Evolutionary conservation across 306 rosid genomes (phyloP), one percentile per base, ranked within the genome.

Genomic region (Comarum palustre): DNA sequence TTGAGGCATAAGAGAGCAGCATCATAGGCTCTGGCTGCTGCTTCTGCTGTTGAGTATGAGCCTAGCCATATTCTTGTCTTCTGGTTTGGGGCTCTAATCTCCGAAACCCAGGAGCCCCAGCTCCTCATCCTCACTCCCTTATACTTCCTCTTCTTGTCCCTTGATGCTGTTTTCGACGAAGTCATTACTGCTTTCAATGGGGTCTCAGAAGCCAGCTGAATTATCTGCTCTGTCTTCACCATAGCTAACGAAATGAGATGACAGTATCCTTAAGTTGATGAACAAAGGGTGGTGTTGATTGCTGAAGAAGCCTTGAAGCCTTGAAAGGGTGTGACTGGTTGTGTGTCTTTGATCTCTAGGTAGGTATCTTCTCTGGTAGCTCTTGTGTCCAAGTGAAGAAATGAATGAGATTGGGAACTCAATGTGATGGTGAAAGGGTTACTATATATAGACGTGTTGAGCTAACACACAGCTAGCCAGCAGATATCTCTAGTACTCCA

Each of bases 21-120:
- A 82, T 95, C 97, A 71, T 95, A 95, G 74, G 99, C 99, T 82
- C 99, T 86, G 0, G 99, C 99, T 9, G 99, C 99, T 1, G 99
- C 99, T 64, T 95, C 99, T 15, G 99, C 75, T 0, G 96, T 95
- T 8, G 99, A 91, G 69, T 95, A 91, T 42, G 99, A 95, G 4
- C 99, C 99, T 16, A 95, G 57, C 99, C 99, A 95, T 17, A 95
- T 95, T 81, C 99, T 91, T 73, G 97, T 90, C 74, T 95, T 95
- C 62, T 95, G 97, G 73, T 90, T 91, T 41, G 99, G 99, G 64
- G 99, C 96, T 69, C 99, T 87, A 39, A 95, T 88, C 89, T 95
- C 99, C 11, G 99, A 91, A 0, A 95, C 99, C 92, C 91, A 95
- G 20, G 99, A 95, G 0, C 99, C 99, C 99, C 99, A 95, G 46